Conservation (phyloP, 306 rosid species). For the Phaseolus lunatus region DNA sequence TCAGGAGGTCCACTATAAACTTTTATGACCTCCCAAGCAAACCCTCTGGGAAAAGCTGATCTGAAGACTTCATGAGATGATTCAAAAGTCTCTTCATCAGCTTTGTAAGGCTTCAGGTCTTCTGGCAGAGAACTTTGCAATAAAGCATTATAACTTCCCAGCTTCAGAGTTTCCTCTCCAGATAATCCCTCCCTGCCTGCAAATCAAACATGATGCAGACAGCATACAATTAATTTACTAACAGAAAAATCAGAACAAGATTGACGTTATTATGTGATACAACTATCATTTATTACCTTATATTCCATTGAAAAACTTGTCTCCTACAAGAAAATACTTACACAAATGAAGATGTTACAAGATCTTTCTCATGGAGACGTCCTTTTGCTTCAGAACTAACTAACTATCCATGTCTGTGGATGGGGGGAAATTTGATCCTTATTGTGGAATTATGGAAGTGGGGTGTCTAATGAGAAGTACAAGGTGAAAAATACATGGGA, state of each 20-base stretch:
- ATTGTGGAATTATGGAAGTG: background rate
- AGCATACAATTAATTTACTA: background rate
- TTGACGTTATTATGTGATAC: background rate
- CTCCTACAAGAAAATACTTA: slow-evolving; percentile 8
- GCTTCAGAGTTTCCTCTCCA: slow-evolving; percentile 65
- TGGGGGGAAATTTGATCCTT: slow-evolving; percentile 29
- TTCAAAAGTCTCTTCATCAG: slow-evolving; percentile 74
- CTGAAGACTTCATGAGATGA: slow-evolving; percentile 70
- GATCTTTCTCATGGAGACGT: background rate
- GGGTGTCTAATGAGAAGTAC: background rate
- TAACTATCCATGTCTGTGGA: background rate
- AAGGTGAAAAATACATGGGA: background rate
- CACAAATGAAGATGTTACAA: background rate
- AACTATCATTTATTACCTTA: background rate
- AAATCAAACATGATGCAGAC: slow-evolving; percentile 3
- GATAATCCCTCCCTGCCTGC: slow-evolving; percentile 72
- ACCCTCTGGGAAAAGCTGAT: slow-evolving; percentile 77
- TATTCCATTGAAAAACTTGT: background rate
- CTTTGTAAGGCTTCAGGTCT: slow-evolving; percentile 60
- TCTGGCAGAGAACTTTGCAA: slow-evolving; percentile 67
- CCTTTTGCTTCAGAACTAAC: slow-evolving; percentile 10
- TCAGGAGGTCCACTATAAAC: slow-evolving; percentile 76
- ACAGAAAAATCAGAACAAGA: background rate
- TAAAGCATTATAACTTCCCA: slow-evolving; percentile 76
- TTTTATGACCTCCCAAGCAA: slow-evolving; percentile 84